Evolutionary conservation across 2,329 filamentous ascomycete species (phyloP).

Genomic region (Helminthosporium solani): DNA sequence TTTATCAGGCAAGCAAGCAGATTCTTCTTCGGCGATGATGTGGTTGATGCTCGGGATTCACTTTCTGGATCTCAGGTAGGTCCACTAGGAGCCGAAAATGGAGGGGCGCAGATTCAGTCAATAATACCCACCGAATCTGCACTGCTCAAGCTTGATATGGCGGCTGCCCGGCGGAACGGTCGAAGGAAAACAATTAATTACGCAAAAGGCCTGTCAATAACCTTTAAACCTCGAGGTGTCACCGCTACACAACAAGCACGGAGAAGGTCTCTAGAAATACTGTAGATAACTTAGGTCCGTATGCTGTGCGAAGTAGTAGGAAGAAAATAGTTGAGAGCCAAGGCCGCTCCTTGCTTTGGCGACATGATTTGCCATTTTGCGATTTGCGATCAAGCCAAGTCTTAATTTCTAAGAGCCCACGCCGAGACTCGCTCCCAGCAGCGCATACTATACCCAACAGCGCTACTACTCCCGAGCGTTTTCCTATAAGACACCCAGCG

Average conservation of each 20-base stretch:
- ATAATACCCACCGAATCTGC: not conserved
- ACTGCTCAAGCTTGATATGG: slow-evolving; percentile 10
- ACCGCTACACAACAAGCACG: too few relatives aligned
- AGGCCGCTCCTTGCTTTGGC: not conserved
- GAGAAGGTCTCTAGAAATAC: too few relatives aligned
- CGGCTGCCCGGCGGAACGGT: slow-evolving; percentile 5
- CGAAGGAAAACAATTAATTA: not conserved
- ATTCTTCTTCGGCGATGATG: slow-evolving; percentile 19
- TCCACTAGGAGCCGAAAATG: slow-evolving; percentile 6
- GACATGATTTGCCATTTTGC: not conserved
- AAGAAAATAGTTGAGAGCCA: not conserved
- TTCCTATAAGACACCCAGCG: not conserved
- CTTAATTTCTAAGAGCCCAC: slow-evolving; percentile 11
- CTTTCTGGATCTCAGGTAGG: slow-evolving; percentile 13
- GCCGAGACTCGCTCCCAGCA: slow-evolving; percentile 8
- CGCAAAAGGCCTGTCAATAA: not conserved
- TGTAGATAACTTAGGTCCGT: too few relatives aligned
- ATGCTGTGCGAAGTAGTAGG: too few relatives aligned
- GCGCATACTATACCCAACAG: not conserved
- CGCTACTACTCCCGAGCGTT: not conserved
- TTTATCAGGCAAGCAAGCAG: slow-evolving; percentile 7
- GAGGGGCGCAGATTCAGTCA: slow-evolving; percentile 11
- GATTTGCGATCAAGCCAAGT: slow-evolving; percentile 14
- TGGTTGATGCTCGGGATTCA: too few relatives aligned
- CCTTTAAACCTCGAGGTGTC: too few relatives aligned